Conservation (phyloP, 1,284 basidiomycete genomes). For the Rhodotorula sp. region DNA sequence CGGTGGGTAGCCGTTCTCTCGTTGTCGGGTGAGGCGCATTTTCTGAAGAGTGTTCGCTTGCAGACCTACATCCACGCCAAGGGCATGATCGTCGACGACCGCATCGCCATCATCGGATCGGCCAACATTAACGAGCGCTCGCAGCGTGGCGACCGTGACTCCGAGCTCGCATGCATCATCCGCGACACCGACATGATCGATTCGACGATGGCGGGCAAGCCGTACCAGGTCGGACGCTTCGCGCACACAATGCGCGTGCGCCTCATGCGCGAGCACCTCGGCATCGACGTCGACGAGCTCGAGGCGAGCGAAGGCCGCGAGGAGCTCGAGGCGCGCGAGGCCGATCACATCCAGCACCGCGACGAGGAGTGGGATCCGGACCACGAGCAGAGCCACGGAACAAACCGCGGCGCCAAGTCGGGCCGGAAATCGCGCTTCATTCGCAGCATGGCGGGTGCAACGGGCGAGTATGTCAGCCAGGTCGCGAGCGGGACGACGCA, state of each 20-base stretch:
- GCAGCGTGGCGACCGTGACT: slow-evolving; percentile 93
- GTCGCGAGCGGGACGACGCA: slow-evolving; percentile 17
- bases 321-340: slow-evolving; percentile 59
- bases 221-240: slow-evolving; percentile 94
- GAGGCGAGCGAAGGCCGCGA: slow-evolving; percentile 57
- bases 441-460: slow-evolving; percentile 7
- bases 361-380: slow-evolving; percentile 73
- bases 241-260: slow-evolving; percentile 91
- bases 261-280: slow-evolving; percentile 94
- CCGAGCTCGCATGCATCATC: slow-evolving; percentile 88
- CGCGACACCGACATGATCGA: slow-evolving; percentile 93
- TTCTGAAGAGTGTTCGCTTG: too few species aligned
- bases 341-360: slow-evolving; percentile 43
- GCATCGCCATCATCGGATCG: slow-evolving; percentile 96
- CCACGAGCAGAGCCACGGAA: slow-evolving; percentile 60
- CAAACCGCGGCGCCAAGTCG: slow-evolving; percentile 12
- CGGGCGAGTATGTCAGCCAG: slow-evolving; percentile 16
- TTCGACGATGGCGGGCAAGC: slow-evolving; percentile 89
- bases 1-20: slow-evolving; percentile 28
- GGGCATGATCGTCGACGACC: slow-evolving; percentile 91
- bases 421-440: slow-evolving; percentile 21
- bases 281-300: slow-evolving; percentile 88
- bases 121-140: slow-evolving; percentile 99
- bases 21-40: not conserved
- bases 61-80: slow-evolving; percentile 49